Percentiles rank a stretch among this genome's conserved stretches.
Evolutionary conservation across 2,329 filamentous ascomycete species (phyloP).

Genomic region (Cordyceps javanica): DNA sequence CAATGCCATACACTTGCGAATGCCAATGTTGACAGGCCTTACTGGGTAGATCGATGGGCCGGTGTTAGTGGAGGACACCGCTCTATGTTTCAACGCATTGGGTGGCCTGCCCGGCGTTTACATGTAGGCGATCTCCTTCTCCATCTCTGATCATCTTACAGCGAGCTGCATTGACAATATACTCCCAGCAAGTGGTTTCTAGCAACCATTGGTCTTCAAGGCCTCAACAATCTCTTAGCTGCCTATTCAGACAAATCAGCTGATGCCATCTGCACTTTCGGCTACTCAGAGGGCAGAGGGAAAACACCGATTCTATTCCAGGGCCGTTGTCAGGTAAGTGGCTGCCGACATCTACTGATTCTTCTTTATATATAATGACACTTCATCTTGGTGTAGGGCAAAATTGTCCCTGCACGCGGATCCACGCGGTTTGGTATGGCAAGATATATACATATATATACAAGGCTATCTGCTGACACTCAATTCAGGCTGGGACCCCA

Average conservation of each 20-base stretch:
- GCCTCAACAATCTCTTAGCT: slow-evolving; percentile 83
- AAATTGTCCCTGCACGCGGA: slow-evolving; percentile 79
- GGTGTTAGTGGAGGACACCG: slow-evolving; percentile 93
- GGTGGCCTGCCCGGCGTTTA: slow-evolving; percentile 92
- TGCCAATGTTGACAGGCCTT: not conserved
- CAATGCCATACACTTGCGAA: not conserved
- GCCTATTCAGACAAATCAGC: slow-evolving; percentile 88
- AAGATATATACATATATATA: not conserved
- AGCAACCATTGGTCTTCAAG: slow-evolving; percentile 69
- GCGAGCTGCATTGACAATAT: not conserved
- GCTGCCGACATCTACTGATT: not conserved
- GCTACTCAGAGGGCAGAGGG: slow-evolving; percentile 79
- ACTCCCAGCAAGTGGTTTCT: slow-evolving; percentile 87
- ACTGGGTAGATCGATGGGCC: slow-evolving; percentile 67
- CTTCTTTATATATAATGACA: not conserved
- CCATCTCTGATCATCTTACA: not conserved
- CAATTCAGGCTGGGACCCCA: slow-evolving; percentile 78
- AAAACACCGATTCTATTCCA: slow-evolving; percentile 84
- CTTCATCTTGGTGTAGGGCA: slow-evolving; percentile 40
- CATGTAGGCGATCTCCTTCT: slow-evolving; percentile 57
- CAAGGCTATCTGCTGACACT: not conserved
- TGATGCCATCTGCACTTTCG: slow-evolving; percentile 93
- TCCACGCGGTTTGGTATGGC: slow-evolving; percentile 69
- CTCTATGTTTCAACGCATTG: slow-evolving; percentile 85
- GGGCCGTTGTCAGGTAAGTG: slow-evolving; percentile 69